Conservation (phyloP, 345 rosid genomes). For the Clausena lansium region DNA sequence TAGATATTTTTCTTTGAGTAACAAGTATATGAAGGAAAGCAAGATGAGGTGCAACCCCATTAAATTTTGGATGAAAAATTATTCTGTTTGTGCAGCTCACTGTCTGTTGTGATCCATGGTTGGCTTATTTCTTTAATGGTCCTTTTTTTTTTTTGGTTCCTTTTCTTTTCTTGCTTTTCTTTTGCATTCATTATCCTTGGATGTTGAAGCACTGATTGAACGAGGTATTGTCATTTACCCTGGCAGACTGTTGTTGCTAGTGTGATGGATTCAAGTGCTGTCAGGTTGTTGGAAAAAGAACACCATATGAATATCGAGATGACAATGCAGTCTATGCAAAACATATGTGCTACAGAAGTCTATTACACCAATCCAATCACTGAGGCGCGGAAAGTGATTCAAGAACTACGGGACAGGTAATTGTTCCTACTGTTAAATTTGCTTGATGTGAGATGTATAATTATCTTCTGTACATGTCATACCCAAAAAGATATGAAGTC, state of each 20-base stretch:
- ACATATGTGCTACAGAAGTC: conserved; percentile 68
- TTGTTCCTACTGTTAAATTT: not conserved
- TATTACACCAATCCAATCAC: conserved; percentile 34
- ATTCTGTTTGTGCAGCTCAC: not conserved
- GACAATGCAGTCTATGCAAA: conserved; percentile 37
- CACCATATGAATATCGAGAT: conserved; percentile 39
- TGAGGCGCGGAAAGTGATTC: conserved; percentile 52
- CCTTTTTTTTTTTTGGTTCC: not conserved
- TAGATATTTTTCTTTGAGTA: not conserved
- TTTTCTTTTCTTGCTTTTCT: not conserved
- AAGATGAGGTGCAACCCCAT: not conserved
- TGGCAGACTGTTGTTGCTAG: conserved; percentile 56
- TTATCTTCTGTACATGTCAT: not conserved
- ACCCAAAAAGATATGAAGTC: not conserved
- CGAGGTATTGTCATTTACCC: not conserved
- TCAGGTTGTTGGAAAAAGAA: conserved; percentile 43
- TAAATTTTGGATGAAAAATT: not conserved
- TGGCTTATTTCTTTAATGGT: not conserved
- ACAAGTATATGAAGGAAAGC: not conserved
- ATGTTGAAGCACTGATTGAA: conserved; percentile 7
- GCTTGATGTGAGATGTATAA: not conserved
- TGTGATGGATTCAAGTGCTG: conserved; percentile 40
- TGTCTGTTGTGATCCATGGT: not conserved
- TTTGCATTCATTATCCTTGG: not conserved
- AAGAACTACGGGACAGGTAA: conserved; percentile 38